These are phyloP conservation scores for Boletus rex-veris DNA, from an alignment of 768 basidiomycete species.

Conservation along the genomic window DNA sequence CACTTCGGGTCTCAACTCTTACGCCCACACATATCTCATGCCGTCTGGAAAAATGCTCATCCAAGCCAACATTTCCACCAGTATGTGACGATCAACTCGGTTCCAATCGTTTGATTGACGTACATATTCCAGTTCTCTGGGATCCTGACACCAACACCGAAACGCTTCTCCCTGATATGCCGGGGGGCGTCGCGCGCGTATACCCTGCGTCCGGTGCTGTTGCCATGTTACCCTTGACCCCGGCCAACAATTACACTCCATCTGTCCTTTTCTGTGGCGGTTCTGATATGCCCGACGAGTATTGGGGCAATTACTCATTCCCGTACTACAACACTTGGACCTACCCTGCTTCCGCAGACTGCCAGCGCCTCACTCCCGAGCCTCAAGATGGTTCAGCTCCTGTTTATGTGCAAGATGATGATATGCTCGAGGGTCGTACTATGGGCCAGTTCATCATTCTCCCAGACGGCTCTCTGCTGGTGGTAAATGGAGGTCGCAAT, in stretches of 20 bases:
- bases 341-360: slow-evolving; percentile 66
- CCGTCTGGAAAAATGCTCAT: slow-evolving; percentile 75
- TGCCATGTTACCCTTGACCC: slow-evolving; percentile 89
- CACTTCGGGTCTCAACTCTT: slow-evolving; percentile 76
- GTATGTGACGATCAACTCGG: slow-evolving; percentile 9
- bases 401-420: slow-evolving; percentile 67
- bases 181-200: slow-evolving; percentile 66
- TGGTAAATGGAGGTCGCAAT: slow-evolving; percentile 78
- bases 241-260: slow-evolving; percentile 81
- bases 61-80: slow-evolving; percentile 62
- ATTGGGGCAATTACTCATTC: slow-evolving; percentile 75
- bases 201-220: slow-evolving; percentile 91
- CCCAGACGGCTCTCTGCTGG: slow-evolving; percentile 69
- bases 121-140: slow-evolving; percentile 39
- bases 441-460: slow-evolving; percentile 94
- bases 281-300: slow-evolving; percentile 65
- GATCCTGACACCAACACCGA: slow-evolving; percentile 56
- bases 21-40: slow-evolving; percentile 71
- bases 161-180: slow-evolving; percentile 68
- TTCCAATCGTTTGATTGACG: neutral
- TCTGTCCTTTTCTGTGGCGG: slow-evolving; percentile 93
- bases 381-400: slow-evolving; percentile 63
- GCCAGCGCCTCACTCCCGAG: slow-evolving; percentile 85
- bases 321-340: slow-evolving; percentile 74
- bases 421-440: slow-evolving; percentile 70